Evolutionary conservation across 2,329 filamentous ascomycete species (phyloP).

Genomic region (Beauveria bassiana): DNA sequence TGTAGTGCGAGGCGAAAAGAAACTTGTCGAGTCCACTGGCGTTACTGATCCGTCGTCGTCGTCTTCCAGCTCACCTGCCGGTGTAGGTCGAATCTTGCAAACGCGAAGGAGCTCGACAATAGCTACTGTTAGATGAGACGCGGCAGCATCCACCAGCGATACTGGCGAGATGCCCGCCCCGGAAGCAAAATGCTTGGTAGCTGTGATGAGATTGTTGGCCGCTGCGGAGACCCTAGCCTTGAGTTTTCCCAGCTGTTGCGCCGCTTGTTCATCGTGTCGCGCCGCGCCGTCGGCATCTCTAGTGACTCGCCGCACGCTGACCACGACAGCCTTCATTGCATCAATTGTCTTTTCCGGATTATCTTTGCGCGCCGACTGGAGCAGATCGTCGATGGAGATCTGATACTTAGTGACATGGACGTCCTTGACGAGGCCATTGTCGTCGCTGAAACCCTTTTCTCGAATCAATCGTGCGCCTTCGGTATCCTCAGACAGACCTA

Average conservation of each 20-base stretch:
- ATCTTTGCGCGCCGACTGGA: conserved; percentile 68
- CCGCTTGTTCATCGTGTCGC: conserved; percentile 43
- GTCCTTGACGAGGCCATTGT: conserved; percentile 77
- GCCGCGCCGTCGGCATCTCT: conserved; percentile 63
- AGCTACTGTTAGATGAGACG: conserved; percentile 78
- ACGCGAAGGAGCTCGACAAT: conserved; percentile 77
- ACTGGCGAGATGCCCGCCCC: conserved; percentile 82
- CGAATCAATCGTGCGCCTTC: conserved; percentile 61
- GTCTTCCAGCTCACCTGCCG: conserved; percentile 66
- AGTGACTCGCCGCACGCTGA: conserved; percentile 75
- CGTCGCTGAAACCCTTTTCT: conserved; percentile 59
- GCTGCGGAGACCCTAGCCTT: conserved; percentile 83
- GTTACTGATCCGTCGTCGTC: conserved; percentile 62
- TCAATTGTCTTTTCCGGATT: conserved; percentile 69
- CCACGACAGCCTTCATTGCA: conserved; percentile 78
- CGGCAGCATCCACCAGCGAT: conserved; percentile 87
- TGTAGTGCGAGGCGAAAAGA: conserved; percentile 54
- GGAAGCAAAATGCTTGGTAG: conserved; percentile 81
- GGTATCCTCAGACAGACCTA: conserved; percentile 61
- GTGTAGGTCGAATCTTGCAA: conserved; percentile 76
- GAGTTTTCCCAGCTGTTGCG: conserved; percentile 58
- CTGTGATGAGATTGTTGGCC: conserved; percentile 92
- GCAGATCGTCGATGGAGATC: conserved; percentile 82
- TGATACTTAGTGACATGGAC: conserved; percentile 94
- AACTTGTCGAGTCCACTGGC: conserved; percentile 59